phyloP scores from a whole-genome alignment of 1,284 basidiomycete genomes.

The Cryptococcus sp. region DNA sequence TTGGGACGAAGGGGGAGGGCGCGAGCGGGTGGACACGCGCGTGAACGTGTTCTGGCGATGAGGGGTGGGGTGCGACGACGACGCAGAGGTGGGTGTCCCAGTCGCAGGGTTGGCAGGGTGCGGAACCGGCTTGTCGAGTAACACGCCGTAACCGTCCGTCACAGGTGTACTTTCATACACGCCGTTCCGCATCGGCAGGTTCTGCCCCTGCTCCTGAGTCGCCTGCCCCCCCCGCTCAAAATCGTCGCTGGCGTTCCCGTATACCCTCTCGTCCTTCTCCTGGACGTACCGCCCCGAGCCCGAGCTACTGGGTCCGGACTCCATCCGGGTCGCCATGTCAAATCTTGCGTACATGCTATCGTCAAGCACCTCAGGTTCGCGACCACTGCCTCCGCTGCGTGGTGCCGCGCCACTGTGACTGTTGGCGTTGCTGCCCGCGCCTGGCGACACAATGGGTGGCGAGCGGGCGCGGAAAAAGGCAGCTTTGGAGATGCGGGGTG shows the following conservation, averaged over 20 bases:
- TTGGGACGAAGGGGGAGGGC: background rate
- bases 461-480: constrained; percentile 41
- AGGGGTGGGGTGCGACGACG: background rate
- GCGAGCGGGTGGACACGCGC: background rate
- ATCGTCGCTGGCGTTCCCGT: background rate
- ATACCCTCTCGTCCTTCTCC: background rate
- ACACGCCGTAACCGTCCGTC: constrained; percentile 11
- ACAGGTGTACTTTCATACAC: constrained; percentile 10
- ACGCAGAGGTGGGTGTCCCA: background rate
- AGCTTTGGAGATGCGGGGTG: constrained; percentile 33
- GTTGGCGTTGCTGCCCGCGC: constrained; percentile 1
- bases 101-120: background rate
- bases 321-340: constrained; percentile 9
- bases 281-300: background rate
- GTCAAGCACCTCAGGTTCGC: background rate
- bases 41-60: background rate
- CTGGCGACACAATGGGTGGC: constrained; percentile 22
- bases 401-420: too few species aligned
- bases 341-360: constrained; percentile 12
- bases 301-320: background rate
- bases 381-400: too few species aligned
- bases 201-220: background rate
- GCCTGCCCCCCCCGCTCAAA: background rate
- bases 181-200: constrained; percentile 2
- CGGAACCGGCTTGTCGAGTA: constrained; percentile 2